Conservation (phyloP, 164 flowering plant species). For the Hamamelis virginiana region DNA sequence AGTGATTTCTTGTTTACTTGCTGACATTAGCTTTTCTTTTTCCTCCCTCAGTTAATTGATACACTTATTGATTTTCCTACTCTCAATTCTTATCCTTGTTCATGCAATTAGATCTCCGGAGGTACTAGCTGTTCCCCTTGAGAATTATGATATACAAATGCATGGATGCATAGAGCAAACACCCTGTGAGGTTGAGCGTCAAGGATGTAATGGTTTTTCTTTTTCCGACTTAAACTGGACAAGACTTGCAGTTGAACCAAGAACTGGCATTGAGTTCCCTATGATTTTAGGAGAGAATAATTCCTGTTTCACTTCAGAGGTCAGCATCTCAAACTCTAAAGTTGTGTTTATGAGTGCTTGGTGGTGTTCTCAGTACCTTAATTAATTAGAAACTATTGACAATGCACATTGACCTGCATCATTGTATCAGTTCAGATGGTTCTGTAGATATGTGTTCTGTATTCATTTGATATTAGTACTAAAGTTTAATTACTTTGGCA, state of each 20-base stretch:
- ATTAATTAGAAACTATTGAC: too few species aligned
- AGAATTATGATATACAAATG: constrained; percentile 38
- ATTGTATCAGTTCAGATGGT: not conserved
- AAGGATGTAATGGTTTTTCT: constrained; percentile 38
- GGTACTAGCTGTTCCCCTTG: constrained; percentile 45
- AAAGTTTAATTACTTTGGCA: not conserved
- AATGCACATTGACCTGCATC: too few species aligned
- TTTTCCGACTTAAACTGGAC: constrained; percentile 47
- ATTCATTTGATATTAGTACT: too few species aligned
- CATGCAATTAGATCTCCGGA: constrained; percentile 47
- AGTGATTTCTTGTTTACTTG: constrained; percentile 20
- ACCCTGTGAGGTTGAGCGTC: constrained; percentile 50
- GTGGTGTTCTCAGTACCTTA: too few species aligned
- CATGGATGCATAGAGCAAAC: constrained; percentile 36
- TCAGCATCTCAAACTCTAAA: constrained; percentile 15
- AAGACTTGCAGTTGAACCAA: constrained; percentile 64
- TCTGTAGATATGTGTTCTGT: not conserved
- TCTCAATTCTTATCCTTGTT: constrained; percentile 12
- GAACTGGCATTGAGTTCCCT: constrained; percentile 91
- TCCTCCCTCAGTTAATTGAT: not conserved
- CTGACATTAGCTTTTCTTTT: not conserved
- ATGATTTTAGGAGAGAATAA: constrained; percentile 40
- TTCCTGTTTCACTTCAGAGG: constrained; percentile 58
- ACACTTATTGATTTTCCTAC: not conserved
- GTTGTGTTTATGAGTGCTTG: too few species aligned